Conservation (phyloP, 805 yeast species). For the Wickerhamomyces bovis region DNA sequence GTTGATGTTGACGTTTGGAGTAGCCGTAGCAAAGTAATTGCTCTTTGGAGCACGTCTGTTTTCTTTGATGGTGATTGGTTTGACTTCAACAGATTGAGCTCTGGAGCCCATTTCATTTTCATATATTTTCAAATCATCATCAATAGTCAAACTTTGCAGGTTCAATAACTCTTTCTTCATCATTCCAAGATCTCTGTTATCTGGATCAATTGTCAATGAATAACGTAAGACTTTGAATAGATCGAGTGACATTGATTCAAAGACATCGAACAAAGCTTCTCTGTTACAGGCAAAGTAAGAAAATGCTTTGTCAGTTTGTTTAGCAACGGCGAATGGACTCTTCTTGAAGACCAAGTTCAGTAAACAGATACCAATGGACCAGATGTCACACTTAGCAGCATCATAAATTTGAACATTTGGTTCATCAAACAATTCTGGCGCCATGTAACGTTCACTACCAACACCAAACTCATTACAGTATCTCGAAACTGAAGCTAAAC, state of each 20-base stretch:
- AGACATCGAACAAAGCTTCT: slow-evolving; percentile 86
- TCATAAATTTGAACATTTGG: slow-evolving; percentile 53
- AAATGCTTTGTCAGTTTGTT: slow-evolving; percentile 74
- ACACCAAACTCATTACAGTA: slow-evolving; percentile 71
- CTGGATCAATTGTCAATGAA: slow-evolving; percentile 79
- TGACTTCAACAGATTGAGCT: slow-evolving; percentile 8
- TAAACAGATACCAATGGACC: slow-evolving; percentile 85
- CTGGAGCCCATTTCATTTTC: slow-evolving; percentile 32
- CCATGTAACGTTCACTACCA: slow-evolving; percentile 91
- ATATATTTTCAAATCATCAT: slow-evolving; percentile 56
- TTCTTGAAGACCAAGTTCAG: slow-evolving; percentile 83
- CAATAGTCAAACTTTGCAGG: slow-evolving; percentile 71
- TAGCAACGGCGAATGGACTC: slow-evolving; percentile 80
- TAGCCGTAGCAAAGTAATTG: slow-evolving; percentile 58
- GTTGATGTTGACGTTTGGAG: slow-evolving; percentile 41
- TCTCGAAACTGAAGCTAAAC: slow-evolving; percentile 49
- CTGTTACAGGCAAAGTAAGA: slow-evolving; percentile 81
- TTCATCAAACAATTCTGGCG: slow-evolving; percentile 80
- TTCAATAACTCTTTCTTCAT: slow-evolving; percentile 56
- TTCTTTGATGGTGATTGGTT: slow-evolving; percentile 18
- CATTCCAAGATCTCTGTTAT: slow-evolving; percentile 60
- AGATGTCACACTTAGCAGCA: slow-evolving; percentile 77
- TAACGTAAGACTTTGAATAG: slow-evolving; percentile 78
- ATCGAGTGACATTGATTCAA: slow-evolving; percentile 83
- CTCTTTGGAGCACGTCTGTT: slow-evolving; percentile 18